Evolutionary conservation across 108 stramenopile genomes (phyloP).

Genomic region (Pseudonitzschia delicatissima): DNA sequence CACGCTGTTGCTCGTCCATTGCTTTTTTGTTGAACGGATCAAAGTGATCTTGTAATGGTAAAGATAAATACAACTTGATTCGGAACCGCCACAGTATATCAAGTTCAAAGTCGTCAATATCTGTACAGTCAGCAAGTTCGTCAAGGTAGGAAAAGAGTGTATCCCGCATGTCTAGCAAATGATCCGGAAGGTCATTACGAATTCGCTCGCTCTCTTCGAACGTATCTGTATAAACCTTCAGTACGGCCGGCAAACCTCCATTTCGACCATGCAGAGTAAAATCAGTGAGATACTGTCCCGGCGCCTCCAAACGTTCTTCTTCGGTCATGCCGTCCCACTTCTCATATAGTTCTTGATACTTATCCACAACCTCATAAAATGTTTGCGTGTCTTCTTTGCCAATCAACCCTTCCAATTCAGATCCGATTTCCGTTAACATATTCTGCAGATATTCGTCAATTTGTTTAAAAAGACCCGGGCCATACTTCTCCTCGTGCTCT

Average conservation of each 20-base stretch:
- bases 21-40: constrained; percentile 5
- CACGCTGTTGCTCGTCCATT: not conserved
- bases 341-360: not conserved
- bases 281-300: constrained; percentile 11
- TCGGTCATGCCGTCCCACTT: constrained; percentile 11
- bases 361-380: not conserved
- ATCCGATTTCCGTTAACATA: not conserved
- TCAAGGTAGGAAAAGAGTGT: constrained; percentile 36
- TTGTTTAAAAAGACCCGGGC: constrained; percentile 48
- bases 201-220: constrained; percentile 4
- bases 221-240: constrained; percentile 7
- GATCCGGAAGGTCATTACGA: not conserved
- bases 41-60: not conserved
- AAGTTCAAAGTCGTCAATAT: constrained; percentile 31
- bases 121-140: constrained; percentile 42
- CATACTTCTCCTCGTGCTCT: constrained; percentile 85
- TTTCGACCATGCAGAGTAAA: constrained; percentile 14
- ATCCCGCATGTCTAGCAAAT: constrained; percentile 7
- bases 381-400: not conserved
- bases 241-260: constrained; percentile 15
- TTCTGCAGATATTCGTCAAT: constrained; percentile 32
- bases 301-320: constrained; percentile 10
- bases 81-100: constrained; percentile 23
- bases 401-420: not conserved
- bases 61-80: constrained; percentile 2